Evolutionary conservation across 192 early-diverging fungal genomes (phyloP).

Genomic region (Dimargaris xerosporica): DNA sequence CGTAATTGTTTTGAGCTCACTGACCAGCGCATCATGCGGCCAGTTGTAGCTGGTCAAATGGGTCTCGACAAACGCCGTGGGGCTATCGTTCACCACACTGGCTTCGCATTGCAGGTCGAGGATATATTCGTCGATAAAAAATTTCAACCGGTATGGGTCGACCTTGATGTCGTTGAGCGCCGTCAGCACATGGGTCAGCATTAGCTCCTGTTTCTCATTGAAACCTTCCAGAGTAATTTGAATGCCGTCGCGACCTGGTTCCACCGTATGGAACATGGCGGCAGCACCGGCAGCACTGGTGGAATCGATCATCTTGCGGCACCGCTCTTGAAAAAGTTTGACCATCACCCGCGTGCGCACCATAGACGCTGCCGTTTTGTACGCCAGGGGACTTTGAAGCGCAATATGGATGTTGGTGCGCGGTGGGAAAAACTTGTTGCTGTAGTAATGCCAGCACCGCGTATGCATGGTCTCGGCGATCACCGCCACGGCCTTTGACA

Average conservation of each 20-base stretch:
- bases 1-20: slow-evolving; percentile 4
- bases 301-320: neutral
- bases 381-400: slow-evolving; percentile 3
- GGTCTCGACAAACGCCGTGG: neutral
- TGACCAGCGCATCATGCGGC: neutral
- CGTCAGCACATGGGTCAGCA: slow-evolving; percentile 6
- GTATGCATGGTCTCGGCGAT: neutral
- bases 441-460: slow-evolving; percentile 1
- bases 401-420: slow-evolving; percentile 4
- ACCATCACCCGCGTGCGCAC: slow-evolving; percentile 1
- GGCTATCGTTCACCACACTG: neutral
- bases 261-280: slow-evolving; percentile 9
- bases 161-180: slow-evolving; percentile 9
- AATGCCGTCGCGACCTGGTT: slow-evolving; percentile 8
- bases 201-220: slow-evolving; percentile 5
- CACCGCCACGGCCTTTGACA: neutral
- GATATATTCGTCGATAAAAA: neutral
- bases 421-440: neutral
- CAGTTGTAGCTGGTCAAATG: neutral
- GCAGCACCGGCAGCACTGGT: slow-evolving; percentile 4
- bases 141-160: slow-evolving; percentile 7
- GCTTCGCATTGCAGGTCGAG: neutral
- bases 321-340: slow-evolving; percentile 3
- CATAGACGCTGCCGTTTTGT: neutral
- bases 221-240: slow-evolving; percentile 9